These are phyloP conservation scores for Abrus precatorius DNA, from an alignment of 306 rosid genomes.

Conservation along the genomic window DNA sequence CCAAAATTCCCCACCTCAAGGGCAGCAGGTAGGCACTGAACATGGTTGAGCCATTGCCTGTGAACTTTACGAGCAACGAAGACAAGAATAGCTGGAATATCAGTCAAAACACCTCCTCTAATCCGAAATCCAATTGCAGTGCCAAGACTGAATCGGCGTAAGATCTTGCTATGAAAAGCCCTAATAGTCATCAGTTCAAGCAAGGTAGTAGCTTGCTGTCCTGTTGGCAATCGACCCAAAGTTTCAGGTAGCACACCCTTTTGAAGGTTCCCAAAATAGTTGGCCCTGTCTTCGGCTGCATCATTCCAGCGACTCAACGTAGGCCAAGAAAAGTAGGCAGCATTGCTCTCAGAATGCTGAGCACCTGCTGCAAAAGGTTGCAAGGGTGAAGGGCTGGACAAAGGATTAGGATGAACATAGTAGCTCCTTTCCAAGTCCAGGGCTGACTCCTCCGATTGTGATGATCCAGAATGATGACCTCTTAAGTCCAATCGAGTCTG, in stretches of 20 bases:
- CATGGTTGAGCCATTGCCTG: slow-evolving; percentile 88
- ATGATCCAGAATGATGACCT: slow-evolving; percentile 78
- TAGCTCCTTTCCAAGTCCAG: slow-evolving; percentile 83
- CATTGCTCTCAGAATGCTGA: slow-evolving; percentile 91
- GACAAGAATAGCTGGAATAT: slow-evolving; percentile 97
- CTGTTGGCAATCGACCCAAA: slow-evolving; percentile 85
- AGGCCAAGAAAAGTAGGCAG: slow-evolving; percentile 99
- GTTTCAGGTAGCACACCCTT: slow-evolving; percentile 97
- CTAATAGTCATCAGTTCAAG: slow-evolving; percentile 99
- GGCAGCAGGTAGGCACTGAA: slow-evolving; percentile 92
- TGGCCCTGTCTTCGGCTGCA: slow-evolving; percentile 91
- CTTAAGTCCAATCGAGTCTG: slow-evolving; percentile 67
- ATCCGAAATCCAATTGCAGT: slow-evolving; percentile 99
- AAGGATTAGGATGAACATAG: slow-evolving; percentile 71
- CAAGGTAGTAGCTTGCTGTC: slow-evolving; percentile 96
- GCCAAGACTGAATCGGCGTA: slow-evolving; percentile 94
- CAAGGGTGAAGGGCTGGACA: slow-evolving; percentile 74
- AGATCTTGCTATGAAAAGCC: slow-evolving; percentile 97
- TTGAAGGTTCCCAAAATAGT: slow-evolving; percentile 93
- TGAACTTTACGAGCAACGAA: slow-evolving; percentile 97
- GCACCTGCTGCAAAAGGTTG: slow-evolving; percentile 83
- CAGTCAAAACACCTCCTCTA: slow-evolving; percentile 84
- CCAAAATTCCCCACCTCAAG: slow-evolving; percentile 89
- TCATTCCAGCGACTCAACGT: slow-evolving; percentile 85
- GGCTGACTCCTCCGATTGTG: slow-evolving; percentile 89